Evolutionary conservation across 805 yeast species (phyloP).

Genomic region (Yamadazyma phyllophila): DNA sequence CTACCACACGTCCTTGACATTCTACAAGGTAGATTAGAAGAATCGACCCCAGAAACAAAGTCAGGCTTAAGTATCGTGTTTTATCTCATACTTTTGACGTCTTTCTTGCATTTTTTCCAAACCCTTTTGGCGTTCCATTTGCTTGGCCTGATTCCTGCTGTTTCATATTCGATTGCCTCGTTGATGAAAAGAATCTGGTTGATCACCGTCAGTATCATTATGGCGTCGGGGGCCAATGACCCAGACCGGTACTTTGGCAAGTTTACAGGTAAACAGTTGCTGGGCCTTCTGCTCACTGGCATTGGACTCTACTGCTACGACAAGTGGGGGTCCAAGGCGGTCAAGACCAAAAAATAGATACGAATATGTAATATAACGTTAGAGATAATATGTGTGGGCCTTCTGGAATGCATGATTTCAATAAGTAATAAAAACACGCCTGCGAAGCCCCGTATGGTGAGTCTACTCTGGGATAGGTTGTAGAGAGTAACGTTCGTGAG

Average conservation of each 20-base stretch:
- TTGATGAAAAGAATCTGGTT: constrained; percentile 86
- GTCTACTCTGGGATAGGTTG: constrained; percentile 49
- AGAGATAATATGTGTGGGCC: constrained; percentile 1
- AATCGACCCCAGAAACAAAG: constrained; percentile 16
- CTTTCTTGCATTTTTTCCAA: constrained; percentile 75
- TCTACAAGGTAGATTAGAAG: constrained; percentile 15
- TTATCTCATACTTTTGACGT: constrained; percentile 59
- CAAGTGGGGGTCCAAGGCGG: constrained; percentile 49
- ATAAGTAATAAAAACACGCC: constrained; percentile 30
- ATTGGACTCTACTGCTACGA: constrained; percentile 63
- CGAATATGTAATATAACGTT: neutral
- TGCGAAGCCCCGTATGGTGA: constrained; percentile 39
- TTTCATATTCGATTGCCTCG: constrained; percentile 82
- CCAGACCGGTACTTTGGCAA: constrained; percentile 26
- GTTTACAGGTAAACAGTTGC: constrained; percentile 44
- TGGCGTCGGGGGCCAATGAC: constrained; percentile 45
- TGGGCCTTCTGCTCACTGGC: constrained; percentile 51
- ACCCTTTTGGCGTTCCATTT: constrained; percentile 79
- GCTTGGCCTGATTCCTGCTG: constrained; percentile 76
- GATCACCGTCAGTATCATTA: constrained; percentile 67
- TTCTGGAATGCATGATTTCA: constrained; percentile 12
- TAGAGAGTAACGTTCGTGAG: constrained; percentile 47
- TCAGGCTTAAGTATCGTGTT: constrained; percentile 35
- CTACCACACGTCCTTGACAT: constrained; percentile 31
- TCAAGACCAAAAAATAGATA: constrained; percentile 1